Conservation (phyloP, 1,284 basidiomycete species). For the Ustilago nuda region DNA sequence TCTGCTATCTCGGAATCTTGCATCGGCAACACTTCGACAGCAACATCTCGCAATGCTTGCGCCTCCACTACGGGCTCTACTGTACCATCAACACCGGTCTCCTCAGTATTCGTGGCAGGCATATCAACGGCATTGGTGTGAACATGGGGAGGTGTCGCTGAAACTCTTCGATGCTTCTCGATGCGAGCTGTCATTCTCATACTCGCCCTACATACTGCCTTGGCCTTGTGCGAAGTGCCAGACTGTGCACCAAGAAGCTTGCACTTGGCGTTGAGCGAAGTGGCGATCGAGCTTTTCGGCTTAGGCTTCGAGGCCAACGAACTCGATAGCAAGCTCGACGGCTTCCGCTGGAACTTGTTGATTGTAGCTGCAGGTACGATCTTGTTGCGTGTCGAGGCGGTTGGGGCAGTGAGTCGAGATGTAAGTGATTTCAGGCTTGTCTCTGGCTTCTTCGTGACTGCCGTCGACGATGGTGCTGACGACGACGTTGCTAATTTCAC, state of each 20-base stretch:
- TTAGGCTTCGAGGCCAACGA: background rate
- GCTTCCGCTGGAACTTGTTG: slow-evolving; percentile 35
- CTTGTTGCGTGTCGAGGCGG: slow-evolving; percentile 44
- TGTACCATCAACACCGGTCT: background rate
- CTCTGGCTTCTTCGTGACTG: slow-evolving; percentile 6
- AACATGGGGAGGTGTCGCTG: slow-evolving; percentile 1
- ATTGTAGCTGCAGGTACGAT: slow-evolving; percentile 24
- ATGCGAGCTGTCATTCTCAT: slow-evolving; percentile 13
- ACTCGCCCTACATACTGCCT: slow-evolving; percentile 21
- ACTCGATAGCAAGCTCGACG: slow-evolving; percentile 8
- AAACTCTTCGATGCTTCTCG: slow-evolving; percentile 16
- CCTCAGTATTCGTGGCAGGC: background rate
- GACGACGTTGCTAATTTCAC: slow-evolving; percentile 3
- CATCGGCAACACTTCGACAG: background rate
- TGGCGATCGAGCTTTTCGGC: slow-evolving; percentile 32
- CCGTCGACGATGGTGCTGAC: background rate
- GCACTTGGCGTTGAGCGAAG: slow-evolving; percentile 27
- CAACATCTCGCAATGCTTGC: background rate
- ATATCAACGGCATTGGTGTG: background rate
- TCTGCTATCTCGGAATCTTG: background rate
- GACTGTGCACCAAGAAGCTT: slow-evolving; percentile 20
- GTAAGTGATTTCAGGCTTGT: background rate
- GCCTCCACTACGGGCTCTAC: background rate
- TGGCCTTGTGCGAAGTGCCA: slow-evolving; percentile 11
- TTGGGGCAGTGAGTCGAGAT: slow-evolving; percentile 31